Base-by-base conservation (phyloP, 2,329 filamentous ascomycete species). In the Blastomyces percursus region DNA sequence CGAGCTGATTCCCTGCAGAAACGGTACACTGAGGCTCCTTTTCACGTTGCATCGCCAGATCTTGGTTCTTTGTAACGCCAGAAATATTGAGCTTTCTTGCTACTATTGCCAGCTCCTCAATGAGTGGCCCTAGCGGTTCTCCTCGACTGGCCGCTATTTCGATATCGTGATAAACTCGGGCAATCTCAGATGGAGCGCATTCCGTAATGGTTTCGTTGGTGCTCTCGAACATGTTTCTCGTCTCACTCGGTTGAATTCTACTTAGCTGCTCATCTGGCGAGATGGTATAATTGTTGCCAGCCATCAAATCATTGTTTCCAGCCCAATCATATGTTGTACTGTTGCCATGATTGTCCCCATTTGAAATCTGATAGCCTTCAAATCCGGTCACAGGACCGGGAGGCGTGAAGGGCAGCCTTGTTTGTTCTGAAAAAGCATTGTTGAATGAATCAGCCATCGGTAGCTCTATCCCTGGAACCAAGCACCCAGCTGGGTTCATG, bases 141-240 rank as follows among this genome's bases (percentile, higher is more conserved):
- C 70, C 70, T 12, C 66, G 67, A 54, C 67, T 68, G 35, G 67
- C 69, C 21, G 71, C 70, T 52, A 68, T 66, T 62, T 73, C 71
- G 19, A 73, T 73, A 27, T 66, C 69, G 35, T 64, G 66, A 60
- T 74, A 72, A 35, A 74, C 48, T n/a, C 63, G 63, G 27, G 65
- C 66, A 61, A 74, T 64, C 14, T 71, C 68, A 8, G 64, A 55
- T 7, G 67, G 66, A 27, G 66, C 57, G 30, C 62, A 52, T 24
- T 62, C 64, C 6, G 42, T 61, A 16, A 63, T 59, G 24, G 61
- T 52, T 48, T 60, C 51, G 64, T 64, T 66, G 59, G 21, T 14
- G 12, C 27, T 32, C 59, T 21, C n/a, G 19, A 40, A 21, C 32
- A 16, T 24, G 44, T 11, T 50, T 42, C 14, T 35, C 44, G 12